Evolutionary conservation across 2,329 filamentous ascomycete genomes (phyloP), one percentile per base, ranked within the genome.

Genomic region (Fusarium fujikuroi): DNA sequence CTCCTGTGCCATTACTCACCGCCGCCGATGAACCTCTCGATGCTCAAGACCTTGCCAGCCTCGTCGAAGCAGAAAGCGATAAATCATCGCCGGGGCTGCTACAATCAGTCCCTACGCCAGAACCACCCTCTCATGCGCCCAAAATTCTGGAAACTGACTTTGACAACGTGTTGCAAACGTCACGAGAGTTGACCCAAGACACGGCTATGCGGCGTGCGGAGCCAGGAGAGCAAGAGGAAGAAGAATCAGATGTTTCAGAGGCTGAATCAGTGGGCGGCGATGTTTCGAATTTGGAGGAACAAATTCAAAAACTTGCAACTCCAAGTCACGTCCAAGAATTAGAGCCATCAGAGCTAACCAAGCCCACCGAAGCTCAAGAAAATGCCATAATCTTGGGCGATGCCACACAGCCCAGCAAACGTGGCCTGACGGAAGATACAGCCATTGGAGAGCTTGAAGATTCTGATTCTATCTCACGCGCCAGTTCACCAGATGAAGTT

Each of bases 61-160:
- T 30, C n/a, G 25, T 34, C 19, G 46, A 59, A 54, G 25, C 32
- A 70, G 65, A 37, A 23, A 18, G 23, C 30, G n/a, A 60, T 23
- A 25, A 53, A 23, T 37, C 46, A 54, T 69, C 60, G 15, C 39
- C 52, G 40, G 66, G 66, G 11, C 32, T 69, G 30, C 40, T 69
- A 15, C 60, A 69, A 23, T 44, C 66, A 23, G 65, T 47, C 12
- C 30, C 54, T 32, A 44, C 37, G 42, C 30, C 43, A 28, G 66
- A 60, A n/a, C 32, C 21, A n/a, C 39, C 34, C 42, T 49, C 39
- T 50, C 39, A 66, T 19, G 60, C 60, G 44, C 19, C 60, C 42
- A 66, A 47, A 54, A 66, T 70, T 44, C 53, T 70, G 34, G 60
- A 70, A 46, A 70, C 66, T 34, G 66, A 69, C 32, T 69, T 69